Conservation (phyloP, 768 basidiomycete genomes). For the Tylopilus balloui region DNA sequence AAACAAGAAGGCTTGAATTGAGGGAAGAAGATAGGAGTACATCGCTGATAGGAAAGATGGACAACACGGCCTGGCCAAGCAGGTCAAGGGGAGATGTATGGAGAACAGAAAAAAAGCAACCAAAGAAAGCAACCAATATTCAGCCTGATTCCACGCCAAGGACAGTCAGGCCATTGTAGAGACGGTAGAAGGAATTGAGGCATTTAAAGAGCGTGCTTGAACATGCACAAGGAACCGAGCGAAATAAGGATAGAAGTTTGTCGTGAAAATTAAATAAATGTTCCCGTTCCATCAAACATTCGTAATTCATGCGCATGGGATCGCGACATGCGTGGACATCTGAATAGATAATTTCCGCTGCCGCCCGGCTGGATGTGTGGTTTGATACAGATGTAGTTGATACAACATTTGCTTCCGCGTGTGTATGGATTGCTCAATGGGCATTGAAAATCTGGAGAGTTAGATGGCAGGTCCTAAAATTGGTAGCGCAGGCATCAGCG, state of each 20-base stretch:
- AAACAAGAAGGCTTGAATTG: too few relatives aligned
- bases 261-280: conserved; percentile 20
- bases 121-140: conserved; percentile 6
- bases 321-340: conserved; percentile 29
- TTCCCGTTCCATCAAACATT: conserved; percentile 22
- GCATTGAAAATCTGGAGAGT: conserved; percentile 14
- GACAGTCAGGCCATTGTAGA: not conserved
- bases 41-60: too few relatives aligned
- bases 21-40: too few relatives aligned
- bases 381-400: conserved; percentile 35
- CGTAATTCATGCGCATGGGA: conserved; percentile 25
- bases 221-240: conserved; percentile 18
- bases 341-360: conserved; percentile 28
- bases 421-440: conserved; percentile 23
- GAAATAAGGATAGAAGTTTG: conserved; percentile 27
- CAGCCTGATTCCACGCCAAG: conserved; percentile 1
- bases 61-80: conserved; percentile 23
- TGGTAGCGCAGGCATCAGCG: conserved; percentile 14
- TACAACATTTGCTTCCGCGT: conserved; percentile 31
- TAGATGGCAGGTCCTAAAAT: conserved; percentile 9
- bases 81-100: conserved; percentile 10
- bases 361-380: conserved; percentile 24
- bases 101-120: not conserved
- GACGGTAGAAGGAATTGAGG: conserved; percentile 2
- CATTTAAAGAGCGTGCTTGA: conserved; percentile 1